phyloP scores from a whole-genome alignment of 805 yeast species.

The Citeromyces nyonsensis region DNA sequence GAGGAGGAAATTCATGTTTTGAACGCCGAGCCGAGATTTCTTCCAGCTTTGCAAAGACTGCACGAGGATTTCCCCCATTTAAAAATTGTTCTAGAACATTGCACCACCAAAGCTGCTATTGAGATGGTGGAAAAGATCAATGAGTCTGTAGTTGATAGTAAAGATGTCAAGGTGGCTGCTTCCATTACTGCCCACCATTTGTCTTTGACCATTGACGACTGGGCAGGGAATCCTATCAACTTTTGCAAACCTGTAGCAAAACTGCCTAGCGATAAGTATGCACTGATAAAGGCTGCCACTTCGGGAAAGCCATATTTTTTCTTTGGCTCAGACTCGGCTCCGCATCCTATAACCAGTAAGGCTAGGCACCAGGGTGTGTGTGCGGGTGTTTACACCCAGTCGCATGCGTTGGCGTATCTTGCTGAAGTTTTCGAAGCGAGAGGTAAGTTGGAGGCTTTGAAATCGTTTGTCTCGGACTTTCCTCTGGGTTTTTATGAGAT shows the following conservation, averaged over 20 bases:
- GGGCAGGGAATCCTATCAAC: constrained; percentile 94
- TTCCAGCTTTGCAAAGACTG: constrained; percentile 74
- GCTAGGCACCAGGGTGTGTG: constrained; percentile 71
- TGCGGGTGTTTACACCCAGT: constrained; percentile 96
- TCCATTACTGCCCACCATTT: constrained; percentile 94
- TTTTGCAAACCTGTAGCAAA: constrained; percentile 98
- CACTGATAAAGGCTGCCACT: constrained; percentile 76
- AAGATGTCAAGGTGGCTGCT: constrained; percentile 70
- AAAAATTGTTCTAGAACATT: constrained; percentile 83
- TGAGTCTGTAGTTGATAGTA: constrained; percentile 13
- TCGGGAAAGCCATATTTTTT: constrained; percentile 87
- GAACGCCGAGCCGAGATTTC: constrained; percentile 85
- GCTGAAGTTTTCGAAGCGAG: constrained; percentile 72
- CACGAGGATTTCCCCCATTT: constrained; percentile 76
- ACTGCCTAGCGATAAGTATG: constrained; percentile 68
- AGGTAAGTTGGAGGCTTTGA: constrained; percentile 49
- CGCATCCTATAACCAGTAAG: constrained; percentile 78
- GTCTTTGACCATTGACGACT: constrained; percentile 74
- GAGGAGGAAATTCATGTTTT: constrained; percentile 60
- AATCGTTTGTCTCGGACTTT: constrained; percentile 58
- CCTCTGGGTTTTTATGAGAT: constrained; percentile 62
- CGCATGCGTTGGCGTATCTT: constrained; percentile 63
- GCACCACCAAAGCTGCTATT: constrained; percentile 84
- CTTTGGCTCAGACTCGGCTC: constrained; percentile 97
- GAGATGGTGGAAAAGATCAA: constrained; percentile 62